These are phyloP conservation scores for Posidonia oceanica DNA, from an alignment of 116 monocot species.

Conservation along the genomic window DNA sequence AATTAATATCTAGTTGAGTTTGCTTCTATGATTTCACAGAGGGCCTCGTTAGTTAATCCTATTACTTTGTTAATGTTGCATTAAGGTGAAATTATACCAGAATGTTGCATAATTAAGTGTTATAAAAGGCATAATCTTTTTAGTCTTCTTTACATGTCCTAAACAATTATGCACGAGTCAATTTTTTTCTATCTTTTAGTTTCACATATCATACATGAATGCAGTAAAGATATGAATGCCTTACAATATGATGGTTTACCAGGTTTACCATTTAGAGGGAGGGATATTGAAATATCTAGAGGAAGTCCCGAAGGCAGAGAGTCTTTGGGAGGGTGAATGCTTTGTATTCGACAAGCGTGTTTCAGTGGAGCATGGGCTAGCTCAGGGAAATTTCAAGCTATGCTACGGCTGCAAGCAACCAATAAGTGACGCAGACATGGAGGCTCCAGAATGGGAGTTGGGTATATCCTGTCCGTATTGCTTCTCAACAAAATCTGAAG, in stretches of 20 bases:
- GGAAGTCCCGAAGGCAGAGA: slow-evolving; percentile 65
- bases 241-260: background rate
- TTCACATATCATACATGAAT: no score
- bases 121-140: no score
- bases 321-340: slow-evolving; percentile 95
- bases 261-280: slow-evolving; percentile 96
- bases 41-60: no score
- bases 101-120: no score
- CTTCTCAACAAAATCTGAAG: slow-evolving; percentile 59
- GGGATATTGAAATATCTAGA: slow-evolving; percentile 94
- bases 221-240: no score
- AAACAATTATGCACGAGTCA: no score
- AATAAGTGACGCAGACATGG: slow-evolving; percentile 79
- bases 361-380: slow-evolving; percentile 80
- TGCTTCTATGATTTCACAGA: no score
- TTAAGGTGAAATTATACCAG: no score
- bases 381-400: slow-evolving; percentile 74
- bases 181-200: no score
- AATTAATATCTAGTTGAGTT: background rate
- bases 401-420: slow-evolving; percentile 97
- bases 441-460: slow-evolving; percentile 57
- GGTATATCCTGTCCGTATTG: slow-evolving; percentile 87
- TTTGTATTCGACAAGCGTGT: slow-evolving; percentile 98
- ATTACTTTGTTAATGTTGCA: no score
- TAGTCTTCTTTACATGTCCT: no score